phyloP scores from a whole-genome alignment of 352 stramenopile species.

The Discostella stelligera region DNA sequence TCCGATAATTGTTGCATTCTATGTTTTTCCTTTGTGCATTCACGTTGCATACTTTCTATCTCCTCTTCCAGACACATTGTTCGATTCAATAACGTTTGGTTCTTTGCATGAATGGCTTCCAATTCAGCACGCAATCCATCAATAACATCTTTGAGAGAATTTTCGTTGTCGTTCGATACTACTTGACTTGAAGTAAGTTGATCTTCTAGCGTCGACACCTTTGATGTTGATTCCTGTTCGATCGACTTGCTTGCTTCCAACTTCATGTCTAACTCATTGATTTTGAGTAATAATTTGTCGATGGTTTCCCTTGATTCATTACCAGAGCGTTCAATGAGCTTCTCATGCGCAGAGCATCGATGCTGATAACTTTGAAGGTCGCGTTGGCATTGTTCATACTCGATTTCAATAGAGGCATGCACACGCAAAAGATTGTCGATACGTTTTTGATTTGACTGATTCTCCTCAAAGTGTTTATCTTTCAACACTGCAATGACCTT shows the following conservation, averaged over 20 bases:
- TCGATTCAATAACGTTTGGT: slow-evolving; percentile 21
- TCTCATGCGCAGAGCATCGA: slow-evolving; percentile 25
- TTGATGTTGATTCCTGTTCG: slow-evolving; percentile 22
- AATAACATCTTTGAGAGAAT: slow-evolving; percentile 7
- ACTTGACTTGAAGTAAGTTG: slow-evolving; percentile 17
- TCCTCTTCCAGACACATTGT: slow-evolving; percentile 20
- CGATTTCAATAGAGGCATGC: slow-evolving; percentile 28
- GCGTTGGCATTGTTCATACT: slow-evolving; percentile 22
- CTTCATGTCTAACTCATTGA: slow-evolving; percentile 15
- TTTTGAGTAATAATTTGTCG: slow-evolving; percentile 20
- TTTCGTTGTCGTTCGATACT: slow-evolving; percentile 16
- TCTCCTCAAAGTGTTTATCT: slow-evolving; percentile 15
- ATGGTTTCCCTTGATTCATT: slow-evolving; percentile 15
- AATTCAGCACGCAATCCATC: slow-evolving; percentile 22
- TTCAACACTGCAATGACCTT: slow-evolving; percentile 25
- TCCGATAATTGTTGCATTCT: slow-evolving; percentile 26
- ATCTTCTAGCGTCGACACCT: slow-evolving; percentile 9
- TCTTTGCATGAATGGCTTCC: slow-evolving; percentile 8
- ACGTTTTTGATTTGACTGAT: slow-evolving; percentile 14
- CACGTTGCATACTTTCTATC: neutral
- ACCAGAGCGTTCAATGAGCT: slow-evolving; percentile 2
- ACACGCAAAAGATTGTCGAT: slow-evolving; percentile 27
- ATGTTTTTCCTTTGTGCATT: slow-evolving; percentile 22
- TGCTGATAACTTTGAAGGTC: slow-evolving; percentile 33
- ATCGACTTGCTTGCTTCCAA: slow-evolving; percentile 9